Evolutionary conservation across 164 flowering plant species (phyloP), one percentile per base, ranked within the genome.

Genomic region (Paratinospora sagittata): DNA sequence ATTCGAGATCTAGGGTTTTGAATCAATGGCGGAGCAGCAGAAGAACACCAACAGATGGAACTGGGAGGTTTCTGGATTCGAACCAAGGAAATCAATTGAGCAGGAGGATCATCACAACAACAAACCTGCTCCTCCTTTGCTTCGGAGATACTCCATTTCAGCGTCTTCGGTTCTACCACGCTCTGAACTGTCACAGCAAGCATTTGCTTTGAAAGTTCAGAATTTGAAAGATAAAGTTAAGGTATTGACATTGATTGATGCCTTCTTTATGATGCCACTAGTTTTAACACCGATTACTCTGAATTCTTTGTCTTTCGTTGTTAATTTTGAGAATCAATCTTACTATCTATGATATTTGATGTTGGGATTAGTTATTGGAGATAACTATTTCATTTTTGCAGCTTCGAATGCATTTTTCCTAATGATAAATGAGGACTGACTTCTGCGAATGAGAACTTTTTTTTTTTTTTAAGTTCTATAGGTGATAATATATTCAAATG

Each of bases 21-120:
- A 21, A 17, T 16, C 36, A 78, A 87, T 89, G 97, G 85, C 78
- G 81, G 92, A 88, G 72, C 87, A 81, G 80, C 84, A 73, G 81
- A 88, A 79, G n/a, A n/a, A n/a, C n/a, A n/a, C n/a, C 76, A 72
- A 79, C 75, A 70, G 90, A 74, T 92, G 99, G 99, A 92, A 76
- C 80, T 95, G 99, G 99, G 97, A 95, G 76, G 96, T 95, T 30
- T 72, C 85, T 52, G 97, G 97, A 8, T 95, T 95, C 76, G 90
- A 89, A 77, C 89, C 94, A 61, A 82, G 90, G 83, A 88, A 78
- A 78, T 64, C 84, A 74, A 41, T 75, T n/a, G 87, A 77, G 69
- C 72, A 66, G 6, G 85, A 83, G 13, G 86, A 85, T 45, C 75
- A 76, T n/a, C n/a, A n/a, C n/a, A n/a, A n/a, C n/a, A n/a, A n/a